Percentiles rank a stretch among this genome's conserved stretches.
These are phyloP conservation scores for Aegle marmelos DNA, from an alignment of 345 rosid species.

Conservation along the genomic window DNA sequence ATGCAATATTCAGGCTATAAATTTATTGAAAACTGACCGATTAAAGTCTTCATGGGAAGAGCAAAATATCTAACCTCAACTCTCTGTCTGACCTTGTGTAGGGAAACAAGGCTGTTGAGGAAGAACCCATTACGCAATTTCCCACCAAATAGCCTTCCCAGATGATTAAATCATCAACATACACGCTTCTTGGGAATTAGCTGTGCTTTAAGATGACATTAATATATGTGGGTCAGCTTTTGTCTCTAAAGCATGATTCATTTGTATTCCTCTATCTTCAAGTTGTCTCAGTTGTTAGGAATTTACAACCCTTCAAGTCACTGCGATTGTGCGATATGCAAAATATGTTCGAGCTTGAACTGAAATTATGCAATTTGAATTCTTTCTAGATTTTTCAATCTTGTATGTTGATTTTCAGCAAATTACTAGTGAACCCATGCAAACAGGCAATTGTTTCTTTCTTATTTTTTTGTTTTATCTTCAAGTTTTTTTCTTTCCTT, in stretches of 20 bases:
- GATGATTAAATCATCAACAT: slow-evolving; percentile 32
- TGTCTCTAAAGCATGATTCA: slow-evolving; percentile 39
- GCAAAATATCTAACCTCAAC: not conserved
- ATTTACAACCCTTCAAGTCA: not conserved
- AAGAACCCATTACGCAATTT: slow-evolving; percentile 83
- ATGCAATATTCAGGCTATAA: not conserved
- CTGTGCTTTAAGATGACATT: not conserved
- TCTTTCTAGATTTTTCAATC: not conserved
- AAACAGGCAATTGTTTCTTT: not conserved
- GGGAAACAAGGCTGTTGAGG: slow-evolving; percentile 76
- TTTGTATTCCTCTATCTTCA: not conserved
- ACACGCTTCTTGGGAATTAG: not conserved
- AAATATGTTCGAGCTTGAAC: not conserved
- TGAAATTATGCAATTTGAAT: not conserved
- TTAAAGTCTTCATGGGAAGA: not conserved
- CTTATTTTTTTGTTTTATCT: too few relatives aligned
- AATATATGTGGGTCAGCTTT: slow-evolving; percentile 35
- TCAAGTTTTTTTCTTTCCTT: too few relatives aligned
- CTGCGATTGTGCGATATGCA: not conserved
- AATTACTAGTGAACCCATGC: not conserved
- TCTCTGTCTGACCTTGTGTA: slow-evolving; percentile 18
- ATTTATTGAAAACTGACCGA: not conserved
- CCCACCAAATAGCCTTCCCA: slow-evolving; percentile 63
- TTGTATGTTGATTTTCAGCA: not conserved
- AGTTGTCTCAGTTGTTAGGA: not conserved